Base-by-base conservation (phyloP, 2,329 filamentous ascomycete species). In the Apiospora kogelbergensis region DNA sequence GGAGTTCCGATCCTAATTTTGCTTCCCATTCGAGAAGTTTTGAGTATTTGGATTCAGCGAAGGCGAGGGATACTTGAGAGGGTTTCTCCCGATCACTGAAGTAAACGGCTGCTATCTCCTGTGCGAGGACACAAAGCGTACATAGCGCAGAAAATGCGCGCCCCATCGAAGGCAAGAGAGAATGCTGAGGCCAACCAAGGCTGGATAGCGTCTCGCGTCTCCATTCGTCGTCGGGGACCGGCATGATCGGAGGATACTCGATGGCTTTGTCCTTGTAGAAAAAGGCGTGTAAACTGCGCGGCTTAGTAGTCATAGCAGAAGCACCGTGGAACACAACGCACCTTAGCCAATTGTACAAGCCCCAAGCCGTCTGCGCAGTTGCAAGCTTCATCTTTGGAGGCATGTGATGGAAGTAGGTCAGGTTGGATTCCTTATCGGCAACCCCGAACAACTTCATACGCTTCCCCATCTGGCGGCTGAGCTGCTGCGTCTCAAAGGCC, bases 1-100 rank as follows among this genome's bases (percentile, higher is more conserved):
- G 10, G 17, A 46, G 42, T 40, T 33, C 65, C 9, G 22, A 17
- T 6, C 24, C 1, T 7, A 66, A n/a, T 2, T 33, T 41, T 40
- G 71, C 72, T 11, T 68, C 63, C 73, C 73, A 74, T 4, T 33
- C 67, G 3, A 75, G 70, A 33, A 75, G 41, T 48, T 64, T 71
- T 6, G 40, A 24, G 63, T 74, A 74, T n/a, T 71, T 70, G 11
- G 60, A 2, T 48, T 72, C 68, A 9, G 71, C 71, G 17, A 73
- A 69, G 10, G 37, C 57, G 17, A 72, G 45, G 1, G 73, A 63
- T n/a, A 68, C 24, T 10, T 20, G 2, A 63, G 30, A 17, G 40
- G 66, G 45, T 6, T 33, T n/a, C 4, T n/a, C 17, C 15, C 11
- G 42, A 22, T 63, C 6, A 2, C 10, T 24, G 6, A 13, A 22